Conservation (phyloP, 2,329 filamentous ascomycete species). For the Pyrenophora tritici-repentis region DNA sequence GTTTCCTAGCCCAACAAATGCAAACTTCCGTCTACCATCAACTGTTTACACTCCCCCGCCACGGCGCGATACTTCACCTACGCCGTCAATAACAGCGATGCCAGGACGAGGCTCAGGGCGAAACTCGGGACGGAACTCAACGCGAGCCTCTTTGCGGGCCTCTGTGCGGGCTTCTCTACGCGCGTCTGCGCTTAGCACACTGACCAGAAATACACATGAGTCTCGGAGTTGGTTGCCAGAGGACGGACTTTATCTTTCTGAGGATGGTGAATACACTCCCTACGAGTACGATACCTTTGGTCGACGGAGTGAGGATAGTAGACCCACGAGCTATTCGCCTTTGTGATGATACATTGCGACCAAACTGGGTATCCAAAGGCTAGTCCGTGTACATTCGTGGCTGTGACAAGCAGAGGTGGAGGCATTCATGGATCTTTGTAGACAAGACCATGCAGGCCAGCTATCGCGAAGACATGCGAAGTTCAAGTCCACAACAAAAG, state of each 20-base stretch:
- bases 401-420: neutral
- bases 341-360: conserved; percentile 9
- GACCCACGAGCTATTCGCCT: conserved; percentile 32
- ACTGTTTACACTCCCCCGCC: conserved; percentile 29
- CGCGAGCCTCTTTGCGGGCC: too few species aligned
- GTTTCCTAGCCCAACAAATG: conserved; percentile 20
- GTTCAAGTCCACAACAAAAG: neutral
- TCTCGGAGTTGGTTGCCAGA: conserved; percentile 33
- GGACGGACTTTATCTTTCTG: conserved; percentile 28
- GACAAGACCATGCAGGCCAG: neutral
- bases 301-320: conserved; percentile 16
- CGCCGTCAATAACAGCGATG: conserved; percentile 12
- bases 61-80: neutral
- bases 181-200: conserved; percentile 19
- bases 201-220: conserved; percentile 20
- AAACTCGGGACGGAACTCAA: too few species aligned
- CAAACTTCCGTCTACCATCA: conserved; percentile 26
- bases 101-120: conserved; percentile 5
- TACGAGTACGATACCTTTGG: conserved; percentile 25
- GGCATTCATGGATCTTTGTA: neutral
- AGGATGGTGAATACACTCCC: conserved; percentile 25
- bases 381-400: neutral
- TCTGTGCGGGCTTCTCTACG: neutral
- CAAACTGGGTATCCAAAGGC: neutral
- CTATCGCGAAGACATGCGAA: neutral